Evolutionary conservation across 805 yeast species (phyloP).

Genomic region (Yarrowia keelungensis): DNA sequence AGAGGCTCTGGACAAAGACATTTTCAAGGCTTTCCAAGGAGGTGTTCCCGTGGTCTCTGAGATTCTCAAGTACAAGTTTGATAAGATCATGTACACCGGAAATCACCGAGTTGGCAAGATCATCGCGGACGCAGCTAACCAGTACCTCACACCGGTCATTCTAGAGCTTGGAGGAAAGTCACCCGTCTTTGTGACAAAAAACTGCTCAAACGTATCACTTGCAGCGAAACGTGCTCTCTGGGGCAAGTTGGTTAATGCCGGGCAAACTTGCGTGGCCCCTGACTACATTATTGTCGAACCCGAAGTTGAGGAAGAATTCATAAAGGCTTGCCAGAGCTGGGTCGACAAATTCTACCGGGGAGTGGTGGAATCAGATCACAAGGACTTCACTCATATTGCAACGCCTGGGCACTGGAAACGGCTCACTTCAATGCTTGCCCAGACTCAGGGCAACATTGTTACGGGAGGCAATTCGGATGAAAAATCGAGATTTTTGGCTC

Average conservation of each 20-base stretch:
- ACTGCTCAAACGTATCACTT: constrained; percentile 31
- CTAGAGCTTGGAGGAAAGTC: constrained; percentile 93
- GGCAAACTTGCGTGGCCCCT: constrained; percentile 90
- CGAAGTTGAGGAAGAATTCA: constrained; percentile 60
- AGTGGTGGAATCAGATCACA: neutral
- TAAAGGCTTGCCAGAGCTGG: constrained; percentile 53
- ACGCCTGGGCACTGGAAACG: constrained; percentile 61
- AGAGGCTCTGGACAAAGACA: constrained; percentile 60
- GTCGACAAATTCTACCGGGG: constrained; percentile 53
- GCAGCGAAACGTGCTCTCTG: constrained; percentile 71
- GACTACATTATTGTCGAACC: constrained; percentile 78
- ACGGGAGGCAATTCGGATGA: constrained; percentile 47
- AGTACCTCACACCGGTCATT: constrained; percentile 76
- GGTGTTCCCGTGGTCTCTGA: constrained; percentile 67
- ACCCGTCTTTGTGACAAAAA: constrained; percentile 61
- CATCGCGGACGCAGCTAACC: constrained; percentile 80
- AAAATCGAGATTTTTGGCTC: constrained; percentile 61
- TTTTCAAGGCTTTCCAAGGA: constrained; percentile 75
- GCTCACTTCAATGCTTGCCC: constrained; percentile 53
- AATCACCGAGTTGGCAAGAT: constrained; percentile 75
- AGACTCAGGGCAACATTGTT: constrained; percentile 35
- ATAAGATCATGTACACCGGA: constrained; percentile 88
- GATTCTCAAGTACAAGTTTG: constrained; percentile 69
- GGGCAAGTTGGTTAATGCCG: constrained; percentile 83
- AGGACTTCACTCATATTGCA: constrained; percentile 66